Evolutionary conservation across 768 basidiomycete species (phyloP).

Genomic region (Coprinopsis strossmayeri): DNA sequence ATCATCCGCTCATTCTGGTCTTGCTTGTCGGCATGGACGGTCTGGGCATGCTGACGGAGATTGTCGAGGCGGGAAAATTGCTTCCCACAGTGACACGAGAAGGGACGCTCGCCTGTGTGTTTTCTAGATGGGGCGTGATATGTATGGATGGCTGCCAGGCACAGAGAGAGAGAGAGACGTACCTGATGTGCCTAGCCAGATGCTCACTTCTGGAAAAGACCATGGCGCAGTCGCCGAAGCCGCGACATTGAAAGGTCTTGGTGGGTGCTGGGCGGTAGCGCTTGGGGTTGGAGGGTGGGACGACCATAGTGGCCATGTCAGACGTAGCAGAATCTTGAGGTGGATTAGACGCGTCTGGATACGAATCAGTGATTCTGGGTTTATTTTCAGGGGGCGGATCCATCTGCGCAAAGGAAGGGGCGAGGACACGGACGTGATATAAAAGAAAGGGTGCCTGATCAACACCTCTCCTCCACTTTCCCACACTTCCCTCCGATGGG

Average conservation of each 20-base stretch:
- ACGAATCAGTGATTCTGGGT: neutral
- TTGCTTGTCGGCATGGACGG: slow-evolving; percentile 92
- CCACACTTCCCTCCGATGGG: neutral
- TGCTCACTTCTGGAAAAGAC: slow-evolving; percentile 95
- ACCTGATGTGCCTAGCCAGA: slow-evolving; percentile 93
- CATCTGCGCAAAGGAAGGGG: neutral
- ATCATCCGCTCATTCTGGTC: slow-evolving; percentile 88
- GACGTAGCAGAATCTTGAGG: neutral
- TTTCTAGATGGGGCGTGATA: slow-evolving; percentile 47
- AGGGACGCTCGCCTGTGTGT: slow-evolving; percentile 97
- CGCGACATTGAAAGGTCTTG: slow-evolving; percentile 93
- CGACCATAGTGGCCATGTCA: neutral
- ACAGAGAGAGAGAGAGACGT: slow-evolving; percentile 19
- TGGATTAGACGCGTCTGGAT: neutral
- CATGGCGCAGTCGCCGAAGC: slow-evolving; percentile 95
- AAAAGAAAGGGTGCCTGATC: slow-evolving; percentile 10
- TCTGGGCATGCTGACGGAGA: slow-evolving; percentile 93
- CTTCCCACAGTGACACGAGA: slow-evolving; percentile 92
- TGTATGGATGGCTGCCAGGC: neutral
- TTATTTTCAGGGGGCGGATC: slow-evolving; percentile 8
- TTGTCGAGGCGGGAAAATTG: slow-evolving; percentile 97
- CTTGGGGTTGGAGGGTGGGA: slow-evolving; percentile 25
- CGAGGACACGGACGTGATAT: neutral
- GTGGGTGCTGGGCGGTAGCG: slow-evolving; percentile 80
- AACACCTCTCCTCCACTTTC: slow-evolving; percentile 3